A percentile compares a stretch with the other conserved stretches of the same genome.
These are phyloP conservation scores for Aegle marmelos DNA, from an alignment of 345 rosid species.

Conservation along the genomic window DNA sequence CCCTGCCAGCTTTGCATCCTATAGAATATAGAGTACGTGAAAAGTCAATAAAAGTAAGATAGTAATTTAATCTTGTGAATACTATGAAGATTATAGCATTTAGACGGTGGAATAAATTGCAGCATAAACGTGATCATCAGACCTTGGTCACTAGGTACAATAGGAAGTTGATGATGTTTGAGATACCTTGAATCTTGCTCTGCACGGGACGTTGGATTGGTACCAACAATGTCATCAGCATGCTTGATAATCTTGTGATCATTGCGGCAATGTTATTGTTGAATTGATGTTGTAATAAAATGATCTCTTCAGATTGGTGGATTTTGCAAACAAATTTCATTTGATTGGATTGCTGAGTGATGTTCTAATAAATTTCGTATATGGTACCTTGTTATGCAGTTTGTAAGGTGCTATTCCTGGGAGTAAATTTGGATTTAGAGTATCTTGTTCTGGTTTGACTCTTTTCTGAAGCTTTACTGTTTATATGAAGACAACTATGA, in stretches of 20 bases:
- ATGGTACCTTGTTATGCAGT: background rate
- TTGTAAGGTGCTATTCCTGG: background rate
- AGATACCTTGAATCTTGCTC: constrained; percentile 11
- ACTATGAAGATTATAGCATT: background rate
- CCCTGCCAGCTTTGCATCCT: background rate
- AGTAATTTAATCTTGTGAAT: background rate
- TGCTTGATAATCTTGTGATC: background rate
- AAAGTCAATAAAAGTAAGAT: no score
- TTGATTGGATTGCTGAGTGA: background rate
- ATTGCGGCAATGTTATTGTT: background rate
- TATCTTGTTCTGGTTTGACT: background rate
- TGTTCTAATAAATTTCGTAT: no score
- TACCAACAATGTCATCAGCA: background rate
- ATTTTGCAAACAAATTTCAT: background rate
- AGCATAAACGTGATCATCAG: background rate
- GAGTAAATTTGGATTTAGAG: background rate
- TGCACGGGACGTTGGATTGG: background rate
- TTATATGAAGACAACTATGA: background rate
- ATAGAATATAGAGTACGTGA: background rate
- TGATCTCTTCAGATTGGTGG: background rate
- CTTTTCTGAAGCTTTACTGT: background rate
- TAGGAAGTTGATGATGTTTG: background rate
- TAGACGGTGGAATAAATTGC: background rate
- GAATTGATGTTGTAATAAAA: background rate
- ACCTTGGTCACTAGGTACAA: background rate